A percentile compares a stretch with the other conserved stretches of the same genome.
These are phyloP conservation scores for Bruguiera parviflora DNA, from an alignment of 345 rosid genomes.

Conservation along the genomic window DNA sequence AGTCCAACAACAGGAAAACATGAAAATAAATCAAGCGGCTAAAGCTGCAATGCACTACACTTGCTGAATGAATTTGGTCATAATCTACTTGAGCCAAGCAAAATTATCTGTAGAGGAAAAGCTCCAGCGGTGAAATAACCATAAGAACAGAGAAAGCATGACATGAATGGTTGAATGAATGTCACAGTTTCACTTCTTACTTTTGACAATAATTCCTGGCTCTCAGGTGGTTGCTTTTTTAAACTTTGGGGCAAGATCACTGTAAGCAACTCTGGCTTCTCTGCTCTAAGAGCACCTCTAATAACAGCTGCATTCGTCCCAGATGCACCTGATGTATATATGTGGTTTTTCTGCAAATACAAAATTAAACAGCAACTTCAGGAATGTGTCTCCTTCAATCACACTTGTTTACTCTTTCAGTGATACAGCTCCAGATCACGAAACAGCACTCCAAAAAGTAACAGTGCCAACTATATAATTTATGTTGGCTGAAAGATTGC, in stretches of 20 bases:
- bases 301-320: constrained; percentile 98
- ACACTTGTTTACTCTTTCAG: background rate
- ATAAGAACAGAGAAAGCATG: background rate
- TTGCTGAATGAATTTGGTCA: too few species aligned
- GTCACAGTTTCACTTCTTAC: constrained; percentile 36
- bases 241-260: constrained; percentile 90
- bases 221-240: constrained; percentile 92
- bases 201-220: constrained; percentile 85
- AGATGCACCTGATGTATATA: constrained; percentile 96
- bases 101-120: background rate
- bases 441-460: constrained; percentile 4
- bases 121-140: background rate
- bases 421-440: background rate
- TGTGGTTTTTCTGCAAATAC: constrained; percentile 85
- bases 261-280: constrained; percentile 86
- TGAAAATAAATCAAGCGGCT: too few species aligned
- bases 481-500: constrained; percentile 6
- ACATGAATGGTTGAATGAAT: background rate
- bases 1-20: too few species aligned
- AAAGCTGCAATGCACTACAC: too few species aligned
- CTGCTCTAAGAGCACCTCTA: constrained; percentile 97
- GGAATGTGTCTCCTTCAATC: constrained; percentile 7
- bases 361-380: constrained; percentile 19
- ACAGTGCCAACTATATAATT: background rate
- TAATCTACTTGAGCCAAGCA: too few species aligned